Evolutionary conservation across 345 rosid species (phyloP), one percentile per base, ranked within the genome.

Genomic region (Litchi chinensis): DNA sequence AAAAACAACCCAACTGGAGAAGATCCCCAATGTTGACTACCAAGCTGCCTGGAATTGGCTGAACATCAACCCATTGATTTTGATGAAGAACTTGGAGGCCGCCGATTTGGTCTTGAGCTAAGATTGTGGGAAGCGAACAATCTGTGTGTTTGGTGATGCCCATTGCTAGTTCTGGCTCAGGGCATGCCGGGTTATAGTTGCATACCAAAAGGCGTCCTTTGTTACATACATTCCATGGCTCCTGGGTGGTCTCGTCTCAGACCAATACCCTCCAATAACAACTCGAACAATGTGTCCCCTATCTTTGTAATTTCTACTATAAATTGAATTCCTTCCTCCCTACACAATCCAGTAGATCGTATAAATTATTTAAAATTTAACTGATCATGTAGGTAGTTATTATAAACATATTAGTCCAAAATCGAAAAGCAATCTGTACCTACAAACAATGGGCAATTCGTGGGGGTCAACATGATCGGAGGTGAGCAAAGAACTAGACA

Each of bases 61-160:
- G 62, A n/a, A 79, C 73, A 43, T 79, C 73, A 19, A 73, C 56
- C 82, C 82, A 72, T 26, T 22, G 65, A 15, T 72, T 40, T 8
- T 79, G 24, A 56, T 46, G 12, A 5, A 21, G 48, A 21, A 65
- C 73, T 73, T 79, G 82, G 57, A 79, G 82, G 15, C 77, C 73
- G 4, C 59, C 67, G 18, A 13, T 71, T 21, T 65, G 56, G 64
- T 73, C 77, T 66, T 73, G 73, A 1, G 40, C 28, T 12, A 79
- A 60, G 15, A 79, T 43, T 5, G 73, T 79, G 22, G 73, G 77
- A 40, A 73, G 73, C 11, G 46, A 41, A 19, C 22, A 8, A 37
- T 79, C 81, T 18, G 77, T 79, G 77, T 79, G 81, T 48, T 71
- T 71, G 3, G 50, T 70, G 10, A 44, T 22, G 81, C 28, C 43